Evolutionary conservation across 1,284 basidiomycete species (phyloP), one percentile per base, ranked within the genome.

Genomic region (Malassezia psittaci): DNA sequence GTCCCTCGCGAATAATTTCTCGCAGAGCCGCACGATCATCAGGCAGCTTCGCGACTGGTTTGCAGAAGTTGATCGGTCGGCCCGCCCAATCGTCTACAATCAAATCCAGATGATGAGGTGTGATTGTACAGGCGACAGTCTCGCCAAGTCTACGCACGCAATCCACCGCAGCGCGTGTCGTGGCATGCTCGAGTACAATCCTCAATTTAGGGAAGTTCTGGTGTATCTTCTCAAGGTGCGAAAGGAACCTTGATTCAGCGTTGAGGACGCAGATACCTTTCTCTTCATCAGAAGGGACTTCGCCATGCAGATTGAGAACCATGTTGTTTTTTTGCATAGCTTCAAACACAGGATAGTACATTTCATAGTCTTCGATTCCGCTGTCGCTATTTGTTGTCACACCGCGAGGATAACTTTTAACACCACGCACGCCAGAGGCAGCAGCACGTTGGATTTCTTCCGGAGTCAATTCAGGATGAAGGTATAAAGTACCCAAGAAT

Each of bases 161-260:
- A 67, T 93, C 88, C n/a, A 99, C 84, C 0, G 94, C 91, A 36
- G 88, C 89, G 37, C 87, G 82, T 1, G 91, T 96, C 0, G 94
- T 99, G n/a, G 94, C 94, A 72, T 99, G 94, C 77, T 99, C 94
- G 38, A 99, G 83, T 4, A 99, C 93, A 68, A 99, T 98, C 53
- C 90, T 85, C 51, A 99, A 82, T 39, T 79, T 81, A n/a, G 94
- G 94, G 77, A 98, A 99, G 24, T 81, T 80, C 51, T 78, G 76
- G 67, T 96, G 90, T 43, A 98, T 80, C 67, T 85, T 83, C 68
- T 81, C 80, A 13, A 99, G 81, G 76, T 98, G 91, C 3, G 86
- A 84, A 33, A 98, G 80, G 77, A 99, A 99, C 42, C 80, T 81
- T 40, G 85, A 81, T 74, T 99, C 94, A 13, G 94, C 93, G 68